A percentile compares a stretch with the other conserved stretches of the same genome.
phyloP scores from a whole-genome alignment of 1,139 yeast species.

The Suhomyces yuchorum region DNA sequence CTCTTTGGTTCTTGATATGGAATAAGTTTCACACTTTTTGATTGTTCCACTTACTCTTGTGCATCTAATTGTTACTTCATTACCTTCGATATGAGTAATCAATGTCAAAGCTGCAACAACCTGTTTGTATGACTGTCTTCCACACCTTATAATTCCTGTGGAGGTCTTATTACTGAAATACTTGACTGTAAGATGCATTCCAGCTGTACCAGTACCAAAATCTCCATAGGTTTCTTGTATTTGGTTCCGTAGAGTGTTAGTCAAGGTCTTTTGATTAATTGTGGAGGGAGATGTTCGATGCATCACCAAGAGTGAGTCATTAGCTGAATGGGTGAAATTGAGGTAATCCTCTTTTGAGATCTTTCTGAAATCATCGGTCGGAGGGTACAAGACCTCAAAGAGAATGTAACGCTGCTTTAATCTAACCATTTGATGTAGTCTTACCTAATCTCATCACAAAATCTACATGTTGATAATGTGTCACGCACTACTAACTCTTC shows the following conservation, averaged over 20 bases:
- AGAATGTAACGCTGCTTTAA: constrained; percentile 81
- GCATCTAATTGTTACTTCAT: constrained; percentile 59
- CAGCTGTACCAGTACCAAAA: constrained; percentile 69
- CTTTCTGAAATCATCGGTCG: constrained; percentile 18
- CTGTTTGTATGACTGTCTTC: constrained; percentile 61
- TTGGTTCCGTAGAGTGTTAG: constrained; percentile 55
- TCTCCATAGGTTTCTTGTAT: constrained; percentile 73
- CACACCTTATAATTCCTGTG: constrained; percentile 81
- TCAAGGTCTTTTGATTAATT: constrained; percentile 48
- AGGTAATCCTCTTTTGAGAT: constrained; percentile 21
- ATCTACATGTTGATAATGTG: neutral
- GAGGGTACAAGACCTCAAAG: constrained; percentile 77
- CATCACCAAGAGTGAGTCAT: constrained; percentile 43
- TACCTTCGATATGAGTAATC: constrained; percentile 56
- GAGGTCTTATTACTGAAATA: constrained; percentile 82
- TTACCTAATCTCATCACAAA: neutral
- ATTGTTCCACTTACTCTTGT: constrained; percentile 85
- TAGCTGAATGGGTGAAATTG: constrained; percentile 29
- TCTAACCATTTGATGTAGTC: constrained; percentile 66
- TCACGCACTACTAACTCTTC: neutral
- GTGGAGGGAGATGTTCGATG: constrained; percentile 53
- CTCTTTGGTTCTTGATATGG: constrained; percentile 47
- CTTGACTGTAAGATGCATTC: constrained; percentile 63
- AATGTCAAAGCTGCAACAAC: constrained; percentile 73
- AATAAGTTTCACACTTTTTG: constrained; percentile 74